These are phyloP conservation scores for Pascua sp. DNA, from an alignment of 1,284 basidiomycete genomes.

Conservation along the genomic window DNA sequence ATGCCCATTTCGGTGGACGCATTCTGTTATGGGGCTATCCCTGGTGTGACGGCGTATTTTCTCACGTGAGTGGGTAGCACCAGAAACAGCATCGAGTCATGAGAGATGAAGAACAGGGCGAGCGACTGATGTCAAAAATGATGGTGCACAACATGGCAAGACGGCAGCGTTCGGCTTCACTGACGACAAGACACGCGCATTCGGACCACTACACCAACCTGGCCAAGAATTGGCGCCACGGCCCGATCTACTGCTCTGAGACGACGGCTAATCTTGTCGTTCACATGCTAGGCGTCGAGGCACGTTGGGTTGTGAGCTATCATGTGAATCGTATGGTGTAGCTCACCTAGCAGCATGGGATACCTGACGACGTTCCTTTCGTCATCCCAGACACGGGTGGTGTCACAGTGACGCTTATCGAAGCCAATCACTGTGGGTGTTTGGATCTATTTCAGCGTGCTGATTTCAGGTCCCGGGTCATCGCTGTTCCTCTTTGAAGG, in stretches of 20 bases:
- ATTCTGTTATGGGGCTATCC: constrained; percentile 88
- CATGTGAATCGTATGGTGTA: constrained; percentile 40
- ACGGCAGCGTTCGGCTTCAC: not conserved
- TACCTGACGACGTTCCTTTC: constrained; percentile 74
- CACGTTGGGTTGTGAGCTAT: constrained; percentile 73
- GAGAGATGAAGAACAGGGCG: no score
- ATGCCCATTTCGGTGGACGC: constrained; percentile 98
- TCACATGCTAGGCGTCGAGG: constrained; percentile 82
- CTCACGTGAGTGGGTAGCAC: constrained; percentile 60
- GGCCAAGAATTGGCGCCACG: constrained; percentile 78
- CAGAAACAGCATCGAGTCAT: not conserved
- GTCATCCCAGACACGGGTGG: constrained; percentile 77
- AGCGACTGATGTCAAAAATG: not conserved
- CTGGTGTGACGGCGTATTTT: constrained; percentile 81
- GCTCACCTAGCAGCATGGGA: constrained; percentile 41
- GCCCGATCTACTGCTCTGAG: constrained; percentile 91
- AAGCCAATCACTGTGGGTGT: constrained; percentile 86
- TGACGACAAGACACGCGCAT: constrained; percentile 71
- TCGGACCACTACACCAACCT: constrained; percentile 92
- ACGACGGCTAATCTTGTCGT: constrained; percentile 86
- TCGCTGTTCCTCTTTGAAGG: constrained; percentile 93
- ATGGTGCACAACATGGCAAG: no score
- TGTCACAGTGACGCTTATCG: constrained; percentile 86
- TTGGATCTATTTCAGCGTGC: not conserved
- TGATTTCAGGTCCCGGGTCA: constrained; percentile 71